Percentiles rank a stretch among this genome's conserved stretches.
Evolutionary conservation across 1,284 basidiomycete genomes (phyloP).

Genomic region (Bondarzewia mesenterica): DNA sequence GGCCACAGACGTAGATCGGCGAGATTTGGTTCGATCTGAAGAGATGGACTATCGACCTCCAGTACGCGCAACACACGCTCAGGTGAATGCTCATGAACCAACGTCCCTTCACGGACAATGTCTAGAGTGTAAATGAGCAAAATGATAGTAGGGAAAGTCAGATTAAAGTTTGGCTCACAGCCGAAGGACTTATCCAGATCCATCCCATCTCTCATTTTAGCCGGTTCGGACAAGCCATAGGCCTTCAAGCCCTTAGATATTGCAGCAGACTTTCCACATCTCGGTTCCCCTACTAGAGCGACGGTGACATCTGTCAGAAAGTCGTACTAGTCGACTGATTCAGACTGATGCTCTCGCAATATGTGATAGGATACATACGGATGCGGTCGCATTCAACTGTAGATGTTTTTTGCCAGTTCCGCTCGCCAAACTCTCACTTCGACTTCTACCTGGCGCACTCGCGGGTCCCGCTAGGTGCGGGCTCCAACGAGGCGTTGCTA

Average conservation of each 20-base stretch:
- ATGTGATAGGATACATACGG: not conserved
- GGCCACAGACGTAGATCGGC: constrained; percentile 22
- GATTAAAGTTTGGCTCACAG: constrained; percentile 18
- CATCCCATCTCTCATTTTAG: constrained; percentile 24
- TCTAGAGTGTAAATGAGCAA: constrained; percentile 24
- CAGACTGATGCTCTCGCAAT: not conserved
- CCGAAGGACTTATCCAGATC: constrained; percentile 15
- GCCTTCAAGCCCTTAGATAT: constrained; percentile 60
- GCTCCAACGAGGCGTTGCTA: not conserved
- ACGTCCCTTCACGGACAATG: constrained; percentile 38
- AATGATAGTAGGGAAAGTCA: not conserved
- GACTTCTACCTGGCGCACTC: constrained; percentile 35
- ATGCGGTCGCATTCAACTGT: not conserved
- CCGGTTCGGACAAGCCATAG: constrained; percentile 43
- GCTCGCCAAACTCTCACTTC: constrained; percentile 45
- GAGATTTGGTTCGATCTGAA: constrained; percentile 15
- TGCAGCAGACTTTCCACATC: constrained; percentile 66
- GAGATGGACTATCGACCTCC: constrained; percentile 39
- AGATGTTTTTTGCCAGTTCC: not conserved
- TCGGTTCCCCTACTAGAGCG: constrained; percentile 56
- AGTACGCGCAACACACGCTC: constrained; percentile 42
- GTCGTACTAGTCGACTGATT: constrained; percentile 19
- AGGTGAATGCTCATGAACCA: constrained; percentile 27
- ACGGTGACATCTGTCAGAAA: constrained; percentile 36
- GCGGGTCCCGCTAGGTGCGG: not conserved